Base-by-base conservation (phyloP, 805 yeast genomes). In the Nakazawaea ishiwadae region DNA sequence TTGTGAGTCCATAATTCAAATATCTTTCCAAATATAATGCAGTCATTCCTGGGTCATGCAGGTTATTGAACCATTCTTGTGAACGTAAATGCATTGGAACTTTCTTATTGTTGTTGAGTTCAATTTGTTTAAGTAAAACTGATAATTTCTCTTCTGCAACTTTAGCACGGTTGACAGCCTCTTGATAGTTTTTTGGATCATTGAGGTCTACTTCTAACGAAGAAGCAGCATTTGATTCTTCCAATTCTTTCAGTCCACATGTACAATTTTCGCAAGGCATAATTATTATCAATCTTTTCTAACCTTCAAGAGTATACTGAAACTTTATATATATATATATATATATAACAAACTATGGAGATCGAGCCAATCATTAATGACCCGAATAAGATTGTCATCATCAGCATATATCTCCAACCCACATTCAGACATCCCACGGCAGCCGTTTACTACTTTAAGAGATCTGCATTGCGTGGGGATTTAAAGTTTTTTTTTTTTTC, bases 191-290 rank as follows among this genome's bases (percentile, higher is more conserved):
- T 42, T 47, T 31, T 50, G 50, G 34, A 42, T 42, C 46, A 19
- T 42, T 30, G 20, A 32, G 44, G 17, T 46, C 47, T 11, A 46
- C 26, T 17, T 46, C 49, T 16, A 42, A 26, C 4, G 29, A 15
- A 7, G 42, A 14, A 14, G 27, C 31, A 10, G 26, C 31, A 12
- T 14, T n/a, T 8, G 7, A 8, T 21, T n/a, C 12, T 18, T 31
- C 40, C 12, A 15, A 18, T 5, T 38, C 50, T 10, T 42, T 46
- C 9, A 39, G 44, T 15, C 54, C 57, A 39, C 57, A 53, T 16
- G 42, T 51, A 39, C 57, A 53, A 29, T 48, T 45, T 34, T 50
- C 54, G 32, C 57, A 53, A 27, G 51, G 44, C 56, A 52, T 52
- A 11, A 8, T 16, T 9, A 6, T 14, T 19, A 8, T 14, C 15